phyloP scores from a whole-genome alignment of 306 rosid genomes.

The Abrus pulchellus region DNA sequence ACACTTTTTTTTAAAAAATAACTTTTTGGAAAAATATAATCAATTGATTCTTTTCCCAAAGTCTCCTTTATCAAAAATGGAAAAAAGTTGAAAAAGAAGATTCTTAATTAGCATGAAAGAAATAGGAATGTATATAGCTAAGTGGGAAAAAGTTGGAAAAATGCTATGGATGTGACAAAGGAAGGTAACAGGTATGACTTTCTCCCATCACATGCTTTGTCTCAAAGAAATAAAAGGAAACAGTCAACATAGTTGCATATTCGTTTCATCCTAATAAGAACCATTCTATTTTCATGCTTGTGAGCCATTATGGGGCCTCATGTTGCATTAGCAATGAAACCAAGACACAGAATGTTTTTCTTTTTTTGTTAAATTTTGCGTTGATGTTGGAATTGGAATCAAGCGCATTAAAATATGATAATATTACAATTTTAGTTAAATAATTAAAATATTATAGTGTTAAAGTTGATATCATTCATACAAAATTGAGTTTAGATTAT shows the following conservation, averaged over 20 bases:
- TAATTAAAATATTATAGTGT: neutral
- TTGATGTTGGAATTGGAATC: constrained; percentile 11
- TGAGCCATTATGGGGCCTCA: constrained; percentile 19
- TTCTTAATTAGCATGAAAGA: constrained; percentile 12
- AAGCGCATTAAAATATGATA: neutral
- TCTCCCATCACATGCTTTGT: constrained; percentile 23
- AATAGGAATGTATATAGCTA: neutral
- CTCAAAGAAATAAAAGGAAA: neutral
- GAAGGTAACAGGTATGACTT: neutral
- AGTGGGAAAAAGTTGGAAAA: neutral
- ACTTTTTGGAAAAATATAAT: neutral
- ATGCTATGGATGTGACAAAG: constrained; percentile 1
- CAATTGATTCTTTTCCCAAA: neutral
- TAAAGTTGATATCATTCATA: neutral
- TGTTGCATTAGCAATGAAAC: constrained; percentile 19
- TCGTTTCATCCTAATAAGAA: constrained; percentile 8
- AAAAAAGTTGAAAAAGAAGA: neutral
- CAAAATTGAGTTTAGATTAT: neutral
- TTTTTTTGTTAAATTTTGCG: neutral
- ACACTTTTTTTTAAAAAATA: neutral
- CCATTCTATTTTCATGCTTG: neutral
- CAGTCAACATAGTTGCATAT: constrained; percentile 1
- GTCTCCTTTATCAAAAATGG: neutral
- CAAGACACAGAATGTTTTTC: neutral
- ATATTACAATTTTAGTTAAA: neutral